Conservation (phyloP, 2,329 filamentous ascomycete genomes). For the Teratosphaeria zuluensis region DNA sequence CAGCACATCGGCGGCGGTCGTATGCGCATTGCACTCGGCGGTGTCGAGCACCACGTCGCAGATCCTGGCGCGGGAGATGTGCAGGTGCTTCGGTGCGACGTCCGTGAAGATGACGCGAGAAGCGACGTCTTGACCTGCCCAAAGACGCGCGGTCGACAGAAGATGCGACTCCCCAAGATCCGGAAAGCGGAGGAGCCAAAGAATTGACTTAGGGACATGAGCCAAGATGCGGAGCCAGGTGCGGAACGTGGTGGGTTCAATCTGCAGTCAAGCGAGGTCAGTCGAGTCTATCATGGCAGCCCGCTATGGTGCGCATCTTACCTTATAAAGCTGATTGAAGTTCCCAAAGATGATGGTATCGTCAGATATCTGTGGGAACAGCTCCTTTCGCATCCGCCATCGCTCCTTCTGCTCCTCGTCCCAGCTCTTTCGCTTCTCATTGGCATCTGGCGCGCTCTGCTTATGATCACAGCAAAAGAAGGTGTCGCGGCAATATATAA, state of each 20-base stretch:
- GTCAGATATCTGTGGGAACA: slow-evolving; percentile 76
- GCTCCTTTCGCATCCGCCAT: slow-evolving; percentile 86
- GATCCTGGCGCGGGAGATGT: slow-evolving; percentile 83
- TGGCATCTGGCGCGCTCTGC: slow-evolving; percentile 69
- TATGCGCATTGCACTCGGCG: slow-evolving; percentile 96
- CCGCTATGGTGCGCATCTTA: slow-evolving; percentile 31
- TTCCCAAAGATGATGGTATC: slow-evolving; percentile 88
- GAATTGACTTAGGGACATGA: slow-evolving; percentile 71
- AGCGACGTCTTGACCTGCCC: slow-evolving; percentile 80
- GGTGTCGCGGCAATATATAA: slow-evolving; percentile 86
- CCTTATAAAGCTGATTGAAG: slow-evolving; percentile 98
- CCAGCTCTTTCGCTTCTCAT: slow-evolving; percentile 64
- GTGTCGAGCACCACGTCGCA: slow-evolving; percentile 96
- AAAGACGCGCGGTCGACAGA: slow-evolving; percentile 64
- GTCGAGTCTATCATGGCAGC: background rate
- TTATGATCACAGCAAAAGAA: slow-evolving; percentile 98
- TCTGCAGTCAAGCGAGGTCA: slow-evolving; percentile 43
- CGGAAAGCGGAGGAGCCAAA: slow-evolving; percentile 96
- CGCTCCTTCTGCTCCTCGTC: slow-evolving; percentile 69
- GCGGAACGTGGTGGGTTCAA: slow-evolving; percentile 92
- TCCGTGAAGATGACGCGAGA: slow-evolving; percentile 88
- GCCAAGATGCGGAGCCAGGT: slow-evolving; percentile 89
- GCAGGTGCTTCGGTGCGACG: slow-evolving; percentile 86
- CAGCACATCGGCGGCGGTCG: slow-evolving; percentile 88
- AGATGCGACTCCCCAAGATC: slow-evolving; percentile 85